Evolutionary conservation across 2,329 filamentous ascomycete genomes (phyloP), one percentile per base, ranked within the genome.

Genomic region (Aspergillus aculeatinus): DNA sequence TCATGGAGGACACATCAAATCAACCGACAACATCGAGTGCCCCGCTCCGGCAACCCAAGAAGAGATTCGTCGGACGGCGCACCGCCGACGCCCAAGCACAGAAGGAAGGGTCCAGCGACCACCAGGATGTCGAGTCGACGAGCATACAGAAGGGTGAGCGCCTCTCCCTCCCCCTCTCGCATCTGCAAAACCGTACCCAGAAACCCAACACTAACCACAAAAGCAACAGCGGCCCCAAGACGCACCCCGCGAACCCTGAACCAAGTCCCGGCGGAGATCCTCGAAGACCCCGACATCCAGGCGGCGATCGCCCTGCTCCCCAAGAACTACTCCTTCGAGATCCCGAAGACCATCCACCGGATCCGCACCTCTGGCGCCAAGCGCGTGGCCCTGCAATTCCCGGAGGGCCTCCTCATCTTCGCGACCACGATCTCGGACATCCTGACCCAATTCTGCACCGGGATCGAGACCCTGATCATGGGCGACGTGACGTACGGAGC

Each of bases 391-490:
- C 82, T 99, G n/a, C 95, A 99, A 77, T 95, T 99, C 82, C 95
- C 95, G 5, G 96, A 99, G 77, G 95, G 95, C 1, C 84, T 99
- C 1, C 85, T 99, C 29, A 82, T 99, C 59, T 99, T 99, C 74
- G 95, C 95, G 23, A 98, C 95, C 27, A 99, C 95, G 39, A 94
- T 99, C 67, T 96, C 95, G 3, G 95, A 99, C 74, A 98, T 99
- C 69, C 82, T 99, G 51, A 91, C 90, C 0, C 90, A 93, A 72
- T 99, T 99, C 80, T 99, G 95, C 72, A 89, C 92, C 0, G 92
- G 90, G 1, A 89, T 90, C 47, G 91, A 96, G 74, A 98, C 94
- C 2, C 82, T 98, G 57, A 99, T 99, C 75, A 99, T 99, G 95
- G 95, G 95, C 62, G 95, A 99, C 74, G 95, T 99, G 48, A 99